These are phyloP conservation scores for Aspergillus vadensis DNA, from an alignment of 2,329 filamentous ascomycete species.

Conservation along the genomic window DNA sequence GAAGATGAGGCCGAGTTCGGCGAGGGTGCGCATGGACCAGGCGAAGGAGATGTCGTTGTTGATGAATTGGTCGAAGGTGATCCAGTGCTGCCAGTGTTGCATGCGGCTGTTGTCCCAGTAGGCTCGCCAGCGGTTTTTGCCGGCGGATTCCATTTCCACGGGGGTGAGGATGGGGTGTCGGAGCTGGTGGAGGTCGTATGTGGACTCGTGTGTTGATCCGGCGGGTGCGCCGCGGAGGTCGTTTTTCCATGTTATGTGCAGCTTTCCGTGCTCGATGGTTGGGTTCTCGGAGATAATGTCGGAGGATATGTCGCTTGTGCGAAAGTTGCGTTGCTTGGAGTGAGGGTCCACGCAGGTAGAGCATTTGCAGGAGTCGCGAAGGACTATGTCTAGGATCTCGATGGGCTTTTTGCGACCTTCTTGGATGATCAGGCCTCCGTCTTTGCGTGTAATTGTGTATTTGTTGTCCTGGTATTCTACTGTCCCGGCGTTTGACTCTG, in stretches of 20 bases:
- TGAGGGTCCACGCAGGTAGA: slow-evolving; percentile 55
- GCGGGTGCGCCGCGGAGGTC: slow-evolving; percentile 51
- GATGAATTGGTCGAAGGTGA: slow-evolving; percentile 75
- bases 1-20: slow-evolving; percentile 72
- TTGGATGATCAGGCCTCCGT: neutral
- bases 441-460: neutral
- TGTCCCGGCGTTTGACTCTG: neutral
- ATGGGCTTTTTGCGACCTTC: neutral
- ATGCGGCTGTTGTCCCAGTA: slow-evolving; percentile 44
- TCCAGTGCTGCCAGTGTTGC: slow-evolving; percentile 52
- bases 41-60: slow-evolving; percentile 58
- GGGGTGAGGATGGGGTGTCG: neutral
- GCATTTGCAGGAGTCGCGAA: slow-evolving; percentile 61
- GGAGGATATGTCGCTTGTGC: slow-evolving; percentile 63
- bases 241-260: slow-evolving; percentile 64
- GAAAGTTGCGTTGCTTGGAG: slow-evolving; percentile 66
- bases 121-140: slow-evolving; percentile 21
- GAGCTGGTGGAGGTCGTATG: slow-evolving; percentile 26
- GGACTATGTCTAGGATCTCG: slow-evolving; percentile 23
- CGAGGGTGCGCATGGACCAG: slow-evolving; percentile 63
- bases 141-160: neutral
- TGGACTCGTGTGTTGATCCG: slow-evolving; percentile 43
- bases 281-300: slow-evolving; percentile 46
- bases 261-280: slow-evolving; percentile 39
- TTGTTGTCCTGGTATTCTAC: neutral